Evolutionary conservation across 2,329 filamentous ascomycete species (phyloP), one percentile per base, ranked within the genome.

Genomic region (Pseudogymnoascus sp.): DNA sequence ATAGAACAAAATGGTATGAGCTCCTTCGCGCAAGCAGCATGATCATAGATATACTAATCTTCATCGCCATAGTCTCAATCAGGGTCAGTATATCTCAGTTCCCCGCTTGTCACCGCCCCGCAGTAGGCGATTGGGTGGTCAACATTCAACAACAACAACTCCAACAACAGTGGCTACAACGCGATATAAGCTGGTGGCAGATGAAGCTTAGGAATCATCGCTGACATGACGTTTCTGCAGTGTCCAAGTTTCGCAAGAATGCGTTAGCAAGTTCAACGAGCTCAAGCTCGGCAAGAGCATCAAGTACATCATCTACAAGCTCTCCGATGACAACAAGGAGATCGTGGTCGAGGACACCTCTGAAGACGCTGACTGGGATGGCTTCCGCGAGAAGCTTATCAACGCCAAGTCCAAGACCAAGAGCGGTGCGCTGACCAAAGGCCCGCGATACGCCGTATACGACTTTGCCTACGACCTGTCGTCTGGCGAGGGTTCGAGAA

Each of bases 221-320:
- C 50, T 56, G 28, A 56, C 50, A 12, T 33, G 3, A 56, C 28
- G 12, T 56, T 21, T 33, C 1, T 33, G 63, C 77, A 92, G 89
- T 83, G 88, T 89, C 70, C 82, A 82, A 75, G 86, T 92, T 72
- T 79, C 83, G 69, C 82, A 84, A 74, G 88, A 92, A 65, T 92
- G 89, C 83, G 84, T 85, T 75, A 75, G 76, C 64, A 75, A 76
- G 68, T 93, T 88, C 84, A 91, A 92, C 77, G 87, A 92, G 70
- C 84, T 93, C 69, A 93, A 93, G 85, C 86, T 92, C 70, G 82
- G 78, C 78, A 92, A 92, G 79, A 86, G 85, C 80, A 82, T 85
- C 80, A 92, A 91, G 80, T 95, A 84, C 83, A 88, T 94, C 80
- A 86, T 94, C 82, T 93, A 84, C 87, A 91, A 92, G 83, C 85